These are phyloP conservation scores for Neurospora sp. DNA, from an alignment of 2,329 filamentous ascomycete genomes.

Conservation along the genomic window DNA sequence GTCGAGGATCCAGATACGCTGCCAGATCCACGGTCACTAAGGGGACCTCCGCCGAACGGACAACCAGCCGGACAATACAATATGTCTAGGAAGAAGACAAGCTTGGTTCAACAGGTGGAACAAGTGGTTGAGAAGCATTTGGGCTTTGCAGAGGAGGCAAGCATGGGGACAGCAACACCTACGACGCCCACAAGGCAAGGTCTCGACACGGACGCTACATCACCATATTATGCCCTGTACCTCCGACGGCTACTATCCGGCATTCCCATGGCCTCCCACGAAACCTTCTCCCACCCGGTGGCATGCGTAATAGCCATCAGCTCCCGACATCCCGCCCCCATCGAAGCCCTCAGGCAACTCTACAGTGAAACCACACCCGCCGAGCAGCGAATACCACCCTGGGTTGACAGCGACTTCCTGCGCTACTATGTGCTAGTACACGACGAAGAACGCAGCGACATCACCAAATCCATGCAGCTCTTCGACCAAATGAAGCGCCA, in stretches of 20 bases:
- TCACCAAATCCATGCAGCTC: slow-evolving; percentile 74
- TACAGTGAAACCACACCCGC: slow-evolving; percentile 80
- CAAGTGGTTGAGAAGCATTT: slow-evolving; percentile 72
- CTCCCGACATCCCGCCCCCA: slow-evolving; percentile 71
- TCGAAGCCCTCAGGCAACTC: slow-evolving; percentile 74
- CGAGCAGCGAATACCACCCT: slow-evolving; percentile 61
- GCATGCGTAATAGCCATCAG: slow-evolving; percentile 93
- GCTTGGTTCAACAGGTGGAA: slow-evolving; percentile 61
- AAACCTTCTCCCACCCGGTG: slow-evolving; percentile 91
- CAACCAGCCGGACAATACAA: not conserved
- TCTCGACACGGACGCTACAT: slow-evolving; percentile 43
- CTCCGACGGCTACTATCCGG: slow-evolving; percentile 74
- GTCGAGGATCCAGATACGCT: slow-evolving; percentile 37
- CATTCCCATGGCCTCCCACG: slow-evolving; percentile 68
- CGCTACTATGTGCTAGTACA: slow-evolving; percentile 95
- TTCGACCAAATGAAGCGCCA: slow-evolving; percentile 99
- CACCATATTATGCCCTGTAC: slow-evolving; percentile 78
- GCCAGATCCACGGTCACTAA: slow-evolving; percentile 22
- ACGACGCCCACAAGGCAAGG: slow-evolving; percentile 30
- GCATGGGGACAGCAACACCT: slow-evolving; percentile 28
- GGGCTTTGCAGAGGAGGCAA: slow-evolving; percentile 58
- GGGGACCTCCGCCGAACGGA: slow-evolving; percentile 22
- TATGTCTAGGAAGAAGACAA: slow-evolving; percentile 19
- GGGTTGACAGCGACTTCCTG: slow-evolving; percentile 86
- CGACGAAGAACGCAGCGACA: slow-evolving; percentile 92